Evolutionary conservation across 805 yeast genomes (phyloP), one percentile per base, ranked within the genome.

Genomic region (Yarrowia bubula): DNA sequence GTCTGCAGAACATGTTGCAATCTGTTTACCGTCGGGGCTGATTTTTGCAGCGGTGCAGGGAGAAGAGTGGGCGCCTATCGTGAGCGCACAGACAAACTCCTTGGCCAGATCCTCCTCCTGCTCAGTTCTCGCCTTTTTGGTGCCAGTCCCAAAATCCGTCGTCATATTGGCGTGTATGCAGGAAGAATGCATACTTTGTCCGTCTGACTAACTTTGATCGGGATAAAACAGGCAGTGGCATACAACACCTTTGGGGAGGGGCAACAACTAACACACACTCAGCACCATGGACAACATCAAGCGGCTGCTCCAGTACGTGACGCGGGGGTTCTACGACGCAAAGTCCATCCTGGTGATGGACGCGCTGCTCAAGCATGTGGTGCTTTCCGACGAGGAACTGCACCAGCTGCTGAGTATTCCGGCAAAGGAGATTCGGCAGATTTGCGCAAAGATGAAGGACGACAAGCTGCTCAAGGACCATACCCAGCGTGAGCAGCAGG

Each of bases 331-430:
- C 77, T 95, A 92, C 73, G 87, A 90, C 39, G 85, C 86, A 37
- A 87, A 90, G n/a, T 89, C 89, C 69, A 87, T 92, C 44, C 81
- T 93, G 50, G 86, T 93, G 8, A 75, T 95, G 68, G 99, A 93
- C 75, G 97, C 98, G 1, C 79, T 93, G 6, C 76, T 93, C 43
- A 83, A 88, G 71, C 99, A 93, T 75, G 87, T 92, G 14, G 97
- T 93, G 9, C 81, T 93, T 35, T 88, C 92, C 17, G 99, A 95
- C 75, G 98, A 93, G 68, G 99, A 95, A 76, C 79, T 95, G 73
- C 84, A 89, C 35, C 86, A 84, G 71, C 79, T 95, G 62, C 79
- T 93, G 50, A 92, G 95, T 18, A 86, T 95, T 70, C 91, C 90
- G 70, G 83, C 92, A 64, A 93, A 93, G 71, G 97, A 91, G 71